A percentile compares a stretch with the other conserved stretches of the same genome.
Conservation (phyloP, 768 basidiomycete species). For the Tulasnella calospora region DNA sequence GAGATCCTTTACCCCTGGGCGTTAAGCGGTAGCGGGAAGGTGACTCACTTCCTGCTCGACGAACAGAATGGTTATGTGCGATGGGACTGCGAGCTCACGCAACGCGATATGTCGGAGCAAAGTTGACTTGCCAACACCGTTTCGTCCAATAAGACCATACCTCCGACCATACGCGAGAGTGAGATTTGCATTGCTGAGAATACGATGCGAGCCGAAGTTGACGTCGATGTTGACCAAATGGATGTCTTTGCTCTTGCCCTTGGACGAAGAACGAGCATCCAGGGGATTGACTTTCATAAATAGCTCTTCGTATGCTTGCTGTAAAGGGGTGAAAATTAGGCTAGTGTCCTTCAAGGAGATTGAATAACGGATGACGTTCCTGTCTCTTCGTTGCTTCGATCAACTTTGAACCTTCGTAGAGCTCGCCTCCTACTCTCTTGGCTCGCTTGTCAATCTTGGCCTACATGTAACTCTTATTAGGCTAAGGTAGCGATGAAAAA, state of each 20-base stretch:
- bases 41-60: slow-evolving; percentile 88
- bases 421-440: slow-evolving; percentile 51
- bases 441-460: slow-evolving; percentile 98
- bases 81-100: slow-evolving; percentile 88
- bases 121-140: slow-evolving; percentile 82
- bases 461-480: slow-evolving; percentile 37
- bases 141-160: slow-evolving; percentile 87
- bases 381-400: slow-evolving; percentile 89
- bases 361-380: slow-evolving; percentile 38
- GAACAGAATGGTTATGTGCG: slow-evolving; percentile 94
- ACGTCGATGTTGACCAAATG: slow-evolving; percentile 94
- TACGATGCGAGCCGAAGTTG: slow-evolving; percentile 90
- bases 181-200: slow-evolving; percentile 79
- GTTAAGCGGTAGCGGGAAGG: neutral
- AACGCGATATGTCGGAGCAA: slow-evolving; percentile 89
- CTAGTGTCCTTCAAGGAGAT: neutral
- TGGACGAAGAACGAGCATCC: slow-evolving; percentile 66
- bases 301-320: slow-evolving; percentile 98
- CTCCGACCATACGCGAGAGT: slow-evolving; percentile 85
- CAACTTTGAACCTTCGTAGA: slow-evolving; percentile 95
- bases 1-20: neutral
- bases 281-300: slow-evolving; percentile 99
- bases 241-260: slow-evolving; percentile 97
- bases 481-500: neutral
- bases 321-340: neutral